Conservation (phyloP, 2,329 filamentous ascomycete species). For the Colletotrichum sp. region DNA sequence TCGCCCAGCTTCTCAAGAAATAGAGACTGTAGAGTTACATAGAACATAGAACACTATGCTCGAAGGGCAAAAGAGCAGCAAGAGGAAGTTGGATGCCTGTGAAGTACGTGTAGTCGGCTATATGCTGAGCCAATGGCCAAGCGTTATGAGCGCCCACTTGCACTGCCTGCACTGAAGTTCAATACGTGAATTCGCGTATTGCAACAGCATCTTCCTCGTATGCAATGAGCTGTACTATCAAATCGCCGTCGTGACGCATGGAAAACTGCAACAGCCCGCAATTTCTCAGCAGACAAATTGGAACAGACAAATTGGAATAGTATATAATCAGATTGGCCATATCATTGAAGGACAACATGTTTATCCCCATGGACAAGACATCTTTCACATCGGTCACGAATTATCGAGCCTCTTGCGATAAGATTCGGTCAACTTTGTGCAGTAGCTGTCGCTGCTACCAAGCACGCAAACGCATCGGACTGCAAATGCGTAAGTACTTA, state of each 20-base stretch:
- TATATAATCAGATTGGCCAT: neutral
- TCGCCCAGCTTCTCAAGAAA: neutral
- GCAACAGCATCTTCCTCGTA: neutral
- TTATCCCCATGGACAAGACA: neutral
- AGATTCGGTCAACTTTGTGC: neutral
- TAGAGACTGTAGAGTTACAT: neutral
- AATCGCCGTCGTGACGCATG: neutral
- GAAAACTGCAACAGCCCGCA: neutral
- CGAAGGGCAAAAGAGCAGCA: neutral
- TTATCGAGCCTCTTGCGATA: neutral
- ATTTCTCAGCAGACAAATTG: neutral
- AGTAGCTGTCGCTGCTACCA: neutral
- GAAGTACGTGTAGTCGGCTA: neutral
- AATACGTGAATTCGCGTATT: neutral
- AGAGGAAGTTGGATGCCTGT: no score
- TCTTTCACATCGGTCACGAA: neutral
- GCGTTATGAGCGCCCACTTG: neutral
- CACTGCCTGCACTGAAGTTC: neutral
- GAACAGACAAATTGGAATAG: neutral
- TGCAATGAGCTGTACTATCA: neutral
- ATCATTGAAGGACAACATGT: neutral
- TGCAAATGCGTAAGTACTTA: neutral
- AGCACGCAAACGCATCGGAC: neutral
- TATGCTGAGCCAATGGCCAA: neutral
- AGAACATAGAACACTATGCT: neutral